Conservation (phyloP, 768 basidiomycete species). For the Suillus subluteus region DNA sequence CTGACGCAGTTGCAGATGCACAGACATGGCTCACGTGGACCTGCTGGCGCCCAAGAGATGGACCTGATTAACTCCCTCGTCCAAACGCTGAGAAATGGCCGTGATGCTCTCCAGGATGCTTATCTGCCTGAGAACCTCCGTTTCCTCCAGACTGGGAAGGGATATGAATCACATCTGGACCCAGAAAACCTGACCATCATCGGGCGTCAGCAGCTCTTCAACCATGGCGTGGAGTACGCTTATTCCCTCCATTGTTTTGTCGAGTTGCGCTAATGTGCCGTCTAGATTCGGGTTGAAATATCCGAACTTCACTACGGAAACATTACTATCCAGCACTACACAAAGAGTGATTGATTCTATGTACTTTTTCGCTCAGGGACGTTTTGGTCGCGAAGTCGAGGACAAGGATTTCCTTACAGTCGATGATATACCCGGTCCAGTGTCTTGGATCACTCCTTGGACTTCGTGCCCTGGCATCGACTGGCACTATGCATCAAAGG, state of each 20-base stretch:
- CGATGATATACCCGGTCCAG: slow-evolving; percentile 37
- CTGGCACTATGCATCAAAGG: slow-evolving; percentile 13
- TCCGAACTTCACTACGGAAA: slow-evolving; percentile 24
- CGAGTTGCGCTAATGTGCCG: background rate
- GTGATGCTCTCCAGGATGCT: slow-evolving; percentile 27
- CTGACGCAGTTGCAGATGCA: slow-evolving; percentile 35
- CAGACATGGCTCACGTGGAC: slow-evolving; percentile 45
- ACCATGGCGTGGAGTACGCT: slow-evolving; percentile 42
- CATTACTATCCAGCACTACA: slow-evolving; percentile 18
- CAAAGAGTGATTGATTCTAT: slow-evolving; percentile 43
- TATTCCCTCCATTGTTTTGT: background rate
- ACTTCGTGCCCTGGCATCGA: slow-evolving; percentile 34
- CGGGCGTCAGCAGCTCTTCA: slow-evolving; percentile 43
- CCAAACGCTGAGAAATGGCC: slow-evolving; percentile 31
- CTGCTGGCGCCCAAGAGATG: slow-evolving; percentile 29
- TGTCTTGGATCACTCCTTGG: slow-evolving; percentile 47
- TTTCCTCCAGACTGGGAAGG: slow-evolving; percentile 38
- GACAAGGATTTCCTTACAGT: slow-evolving; percentile 34
- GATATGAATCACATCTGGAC: slow-evolving; percentile 38
- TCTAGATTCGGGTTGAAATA: slow-evolving; percentile 27
- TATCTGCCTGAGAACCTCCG: slow-evolving; percentile 36
- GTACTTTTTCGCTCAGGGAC: slow-evolving; percentile 43
- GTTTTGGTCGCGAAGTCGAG: slow-evolving; percentile 38
- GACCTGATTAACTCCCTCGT: slow-evolving; percentile 37
- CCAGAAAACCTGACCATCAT: slow-evolving; percentile 40